Base-by-base conservation (phyloP, 2,329 filamentous ascomycete genomes). In the Colletotrichum echinochloae region DNA sequence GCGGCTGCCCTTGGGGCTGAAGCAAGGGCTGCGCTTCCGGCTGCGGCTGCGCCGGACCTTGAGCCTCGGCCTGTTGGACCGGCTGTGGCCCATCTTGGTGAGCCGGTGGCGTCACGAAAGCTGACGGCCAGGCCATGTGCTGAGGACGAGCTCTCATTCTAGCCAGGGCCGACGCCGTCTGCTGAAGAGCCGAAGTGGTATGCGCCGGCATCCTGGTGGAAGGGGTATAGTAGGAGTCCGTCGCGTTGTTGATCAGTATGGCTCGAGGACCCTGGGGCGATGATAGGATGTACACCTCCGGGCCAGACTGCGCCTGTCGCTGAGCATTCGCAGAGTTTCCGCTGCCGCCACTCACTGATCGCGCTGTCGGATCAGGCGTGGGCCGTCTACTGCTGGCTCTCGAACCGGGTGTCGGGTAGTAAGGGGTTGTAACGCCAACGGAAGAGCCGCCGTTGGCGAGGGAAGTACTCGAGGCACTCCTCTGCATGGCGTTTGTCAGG, bases 251-350 rank as follows among this genome's bases (percentile, higher is more conserved):
- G 49, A 91, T 79, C 8, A 91, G 77, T 1, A 91, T 78, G 7
- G 85, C 89, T 26, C 85, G 85, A 1, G 89, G 89, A 0, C 89
- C 89, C 51, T 83, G 82, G 0, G 89, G 88, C 0, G 89, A 91
- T 20, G 85, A 87, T 8, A 91, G 76, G 30, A 91, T 86, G 73
- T 90, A 91, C 2, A 90, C 87, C 69, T 88, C 85, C 0, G 85
- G 81, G 2, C 76, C 78, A 30, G 80, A 79, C 23, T 77, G 57
- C 18, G 76, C 65, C 30, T 70, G 54, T 54, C 72, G 72, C 23
- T 72, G 72, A 61, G 70, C 73, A 65, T 59, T 62, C 41, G 76
- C 70, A 41, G 76, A 63, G n/a, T 75, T 57, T 55, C 73, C 77
- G 68, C 76, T 78, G 48, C 76, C 72, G 60, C 74, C 76, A 33